Conservation (phyloP, 2,329 filamentous ascomycete genomes). For the Fusarium tupiense region DNA sequence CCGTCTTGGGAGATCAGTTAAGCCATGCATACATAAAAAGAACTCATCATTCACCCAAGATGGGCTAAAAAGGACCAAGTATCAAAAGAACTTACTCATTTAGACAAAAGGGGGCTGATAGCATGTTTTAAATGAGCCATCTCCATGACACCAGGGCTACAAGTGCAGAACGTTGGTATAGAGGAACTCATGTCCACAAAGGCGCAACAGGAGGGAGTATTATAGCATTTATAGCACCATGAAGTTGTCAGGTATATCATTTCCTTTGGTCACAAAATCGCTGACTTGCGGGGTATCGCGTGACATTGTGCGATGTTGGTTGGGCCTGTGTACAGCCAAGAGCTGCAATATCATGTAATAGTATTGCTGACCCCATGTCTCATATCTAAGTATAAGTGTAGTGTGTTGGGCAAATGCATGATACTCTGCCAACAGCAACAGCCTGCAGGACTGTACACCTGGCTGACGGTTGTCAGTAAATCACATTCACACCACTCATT, state of each 20-base stretch:
- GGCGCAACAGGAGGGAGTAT: not conserved
- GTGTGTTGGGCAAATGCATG: constrained; percentile 15
- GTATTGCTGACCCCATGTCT: constrained; percentile 32
- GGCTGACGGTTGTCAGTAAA: not conserved
- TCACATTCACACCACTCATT: not conserved
- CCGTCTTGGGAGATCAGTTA: constrained; percentile 44
- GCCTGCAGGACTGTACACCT: not conserved
- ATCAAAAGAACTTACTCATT: constrained; percentile 17
- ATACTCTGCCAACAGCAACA: not conserved
- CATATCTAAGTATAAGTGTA: constrained; percentile 17
- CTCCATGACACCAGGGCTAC: not conserved
- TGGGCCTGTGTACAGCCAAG: constrained; percentile 26
- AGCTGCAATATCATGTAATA: constrained; percentile 43
- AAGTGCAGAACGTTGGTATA: not conserved
- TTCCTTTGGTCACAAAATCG: constrained; percentile 15
- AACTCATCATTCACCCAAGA: constrained; percentile 43
- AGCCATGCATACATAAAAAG: constrained; percentile 48
- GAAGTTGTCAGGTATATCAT: not conserved
- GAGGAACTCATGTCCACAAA: not conserved
- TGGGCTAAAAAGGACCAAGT: not conserved
- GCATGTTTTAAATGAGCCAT: not conserved
- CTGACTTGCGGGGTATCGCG: constrained; percentile 38
- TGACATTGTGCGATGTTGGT: constrained; percentile 29
- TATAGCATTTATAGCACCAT: constrained; percentile 27
- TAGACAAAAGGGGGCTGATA: not conserved